Base-by-base conservation (phyloP, 148 eudicot species). In the Rheum nobile region DNA sequence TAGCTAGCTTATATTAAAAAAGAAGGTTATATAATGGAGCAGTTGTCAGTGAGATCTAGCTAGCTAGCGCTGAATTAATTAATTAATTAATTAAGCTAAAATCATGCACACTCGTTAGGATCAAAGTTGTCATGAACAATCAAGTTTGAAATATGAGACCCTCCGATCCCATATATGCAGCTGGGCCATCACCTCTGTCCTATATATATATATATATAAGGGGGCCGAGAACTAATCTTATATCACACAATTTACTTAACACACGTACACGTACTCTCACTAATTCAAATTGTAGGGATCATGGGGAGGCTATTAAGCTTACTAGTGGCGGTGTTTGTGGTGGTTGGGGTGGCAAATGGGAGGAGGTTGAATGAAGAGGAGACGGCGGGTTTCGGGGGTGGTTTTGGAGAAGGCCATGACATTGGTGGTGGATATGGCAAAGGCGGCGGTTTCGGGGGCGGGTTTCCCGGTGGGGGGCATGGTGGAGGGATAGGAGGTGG, bases 31-130 rank as follows among this genome's bases (percentile, higher is more conserved):
- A 63, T 63, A 6, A 65, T 65, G 70, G 70, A 65, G 70, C 22
- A 65, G 70, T 65, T 65, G 70, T 32, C 10, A 65, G 67, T 65
- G 39, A 65, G 70, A 65, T 65, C 21, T 57, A 57, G 67, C 67
- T 57, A 57, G 67, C 67, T 57, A 57, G 67, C 67, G 26, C 67
- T 57, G 17, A 57, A 41, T 22, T 43, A 4, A 50, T 19, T 50
- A 50, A 50, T 19, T 50, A 50, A 50, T 5, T 2, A 37, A 37
- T 37, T 37, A 46, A 12, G 63, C 4, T 24, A 42, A 34, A 0
- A 21, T n/a, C n/a, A n/a, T n/a, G n/a, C n/a, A n/a, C n/a, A n/a
- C n/a, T n/a, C n/a, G n/a, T n/a, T n/a, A 57, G 32, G 65, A 57
- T 32, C 22, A 14, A 65, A 32, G 22, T 65, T 65, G 22, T 21